Evolutionary conservation across 129 eudicot species (phyloP).

Genomic region (Centaurea solstitialis): DNA sequence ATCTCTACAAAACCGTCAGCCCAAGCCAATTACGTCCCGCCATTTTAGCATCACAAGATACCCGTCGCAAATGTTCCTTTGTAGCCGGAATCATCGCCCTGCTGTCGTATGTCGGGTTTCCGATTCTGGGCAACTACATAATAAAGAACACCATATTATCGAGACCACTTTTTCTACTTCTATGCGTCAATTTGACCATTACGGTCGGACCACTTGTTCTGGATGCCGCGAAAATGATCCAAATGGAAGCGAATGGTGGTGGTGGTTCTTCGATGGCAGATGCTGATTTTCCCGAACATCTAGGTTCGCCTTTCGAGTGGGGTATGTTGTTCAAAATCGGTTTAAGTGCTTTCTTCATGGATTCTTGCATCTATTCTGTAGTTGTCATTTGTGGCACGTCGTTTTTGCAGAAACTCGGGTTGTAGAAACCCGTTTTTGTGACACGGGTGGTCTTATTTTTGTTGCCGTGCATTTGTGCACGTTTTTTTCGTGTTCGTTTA

Average conservation of each 20-base stretch:
- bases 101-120: constrained; percentile 58
- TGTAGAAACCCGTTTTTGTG: constrained; percentile 16
- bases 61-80: constrained; percentile 51
- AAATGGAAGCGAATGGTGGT: not conserved
- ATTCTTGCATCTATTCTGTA: constrained; percentile 58
- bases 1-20: constrained; percentile 29
- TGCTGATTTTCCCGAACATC: constrained; percentile 35
- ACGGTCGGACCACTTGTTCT: constrained; percentile 49
- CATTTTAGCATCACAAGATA: constrained; percentile 55
- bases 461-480: not conserved
- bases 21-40: constrained; percentile 52
- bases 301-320: constrained; percentile 64
- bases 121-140: constrained; percentile 46
- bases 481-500: not conserved
- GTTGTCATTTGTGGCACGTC: constrained; percentile 62
- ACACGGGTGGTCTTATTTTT: not conserved
- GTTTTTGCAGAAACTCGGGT: constrained; percentile 43
- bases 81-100: constrained; percentile 56
- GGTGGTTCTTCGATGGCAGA: constrained; percentile 15
- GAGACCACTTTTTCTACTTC: constrained; percentile 70
- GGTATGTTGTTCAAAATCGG: constrained; percentile 62
- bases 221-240: constrained; percentile 28
- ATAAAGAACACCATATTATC: constrained; percentile 45
- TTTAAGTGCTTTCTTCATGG: constrained; percentile 65
- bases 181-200: constrained; percentile 58